These are phyloP conservation scores for Erythrobasidium hasegawianum DNA, from an alignment of 1,284 basidiomycete genomes.

Conservation along the genomic window DNA sequence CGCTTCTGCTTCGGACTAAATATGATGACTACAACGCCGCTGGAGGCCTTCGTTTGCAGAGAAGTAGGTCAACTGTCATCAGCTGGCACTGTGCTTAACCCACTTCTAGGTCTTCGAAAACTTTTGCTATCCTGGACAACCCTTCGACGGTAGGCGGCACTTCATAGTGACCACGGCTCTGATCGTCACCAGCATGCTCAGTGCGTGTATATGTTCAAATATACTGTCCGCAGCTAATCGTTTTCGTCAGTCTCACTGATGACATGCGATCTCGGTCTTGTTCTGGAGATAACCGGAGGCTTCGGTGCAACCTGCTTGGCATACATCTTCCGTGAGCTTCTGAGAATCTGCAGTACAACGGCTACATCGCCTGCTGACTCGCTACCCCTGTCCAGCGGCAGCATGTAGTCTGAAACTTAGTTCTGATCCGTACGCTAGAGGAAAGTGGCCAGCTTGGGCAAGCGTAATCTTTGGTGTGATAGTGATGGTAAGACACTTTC, in stretches of 20 bases:
- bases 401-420: conserved; percentile 76
- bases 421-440: conserved; percentile 57
- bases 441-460: conserved; percentile 67
- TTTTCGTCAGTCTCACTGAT: conserved; percentile 75
- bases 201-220: conserved; percentile 54
- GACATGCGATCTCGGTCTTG: conserved; percentile 94
- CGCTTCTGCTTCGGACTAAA: conserved; percentile 93
- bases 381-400: too few relatives aligned
- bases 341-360: conserved; percentile 34
- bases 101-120: conserved; percentile 93
- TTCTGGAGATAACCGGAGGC: conserved; percentile 95
- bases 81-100: too few relatives aligned
- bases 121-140: conserved; percentile 80
- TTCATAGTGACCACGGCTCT: conserved; percentile 84
- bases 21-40: conserved; percentile 94
- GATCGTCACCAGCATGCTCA: conserved; percentile 74
- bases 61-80: too few relatives aligned
- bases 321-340: conserved; percentile 61
- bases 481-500: conserved; percentile 71
- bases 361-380: too few relatives aligned
- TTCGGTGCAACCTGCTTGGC: conserved; percentile 90
- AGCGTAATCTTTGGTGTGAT: conserved; percentile 71
- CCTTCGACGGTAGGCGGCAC: conserved; percentile 77
- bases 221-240: conserved; percentile 30
- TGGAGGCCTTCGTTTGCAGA: conserved; percentile 90